Base-by-base conservation (phyloP, 148 eudicot genomes). In the Polygonum maritimum region DNA sequence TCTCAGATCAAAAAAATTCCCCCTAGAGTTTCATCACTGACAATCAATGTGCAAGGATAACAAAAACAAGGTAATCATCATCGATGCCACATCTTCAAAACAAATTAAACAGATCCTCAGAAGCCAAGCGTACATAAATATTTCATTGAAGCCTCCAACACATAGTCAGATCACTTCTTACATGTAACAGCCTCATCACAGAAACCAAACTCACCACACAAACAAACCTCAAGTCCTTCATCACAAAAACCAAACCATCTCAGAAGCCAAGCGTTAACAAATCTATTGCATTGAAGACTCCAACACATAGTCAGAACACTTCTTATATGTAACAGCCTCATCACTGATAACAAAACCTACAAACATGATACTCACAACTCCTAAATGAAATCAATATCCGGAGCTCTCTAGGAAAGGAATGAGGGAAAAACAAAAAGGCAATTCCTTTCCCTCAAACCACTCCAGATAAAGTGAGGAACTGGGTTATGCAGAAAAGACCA, bases 281-380 rank as follows among this genome's bases (percentile, higher is more conserved):
- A 54, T 12, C 75, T 78, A 85, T 85, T 80, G 58, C 88, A 85
- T 75, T 40, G 83, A 82, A 76, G 73, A 82, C 62, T 76, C 75
- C 78, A 84, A 49, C 62, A 31, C 76, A 74, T 74, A 76, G 84
- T 82, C 69, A 70, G 76, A 81, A 12, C 47, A 73, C 87, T 77
- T 80, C 93, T 89, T 84, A 89, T 77, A 79, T 89, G 93, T 89
- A 84, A 84, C 75, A 73, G 70, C 73, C 87, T 88, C 90, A 88
- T 88, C 90, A 86, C 86, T 15, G 79, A 77, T 54, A 3, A 40
- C 48, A 1, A 12, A 11, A 9, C 18, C 51, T 10, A 75, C 5
- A 0, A 80, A 47, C 3, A 0, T 58, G 38, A 22, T 47, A 77
- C n/a, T 58, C 10, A 65, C 7, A 73, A 11, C 1, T 70, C 1